Conservation (phyloP, 192 early-diverging fungal species). For the Coemansia sp. region DNA sequence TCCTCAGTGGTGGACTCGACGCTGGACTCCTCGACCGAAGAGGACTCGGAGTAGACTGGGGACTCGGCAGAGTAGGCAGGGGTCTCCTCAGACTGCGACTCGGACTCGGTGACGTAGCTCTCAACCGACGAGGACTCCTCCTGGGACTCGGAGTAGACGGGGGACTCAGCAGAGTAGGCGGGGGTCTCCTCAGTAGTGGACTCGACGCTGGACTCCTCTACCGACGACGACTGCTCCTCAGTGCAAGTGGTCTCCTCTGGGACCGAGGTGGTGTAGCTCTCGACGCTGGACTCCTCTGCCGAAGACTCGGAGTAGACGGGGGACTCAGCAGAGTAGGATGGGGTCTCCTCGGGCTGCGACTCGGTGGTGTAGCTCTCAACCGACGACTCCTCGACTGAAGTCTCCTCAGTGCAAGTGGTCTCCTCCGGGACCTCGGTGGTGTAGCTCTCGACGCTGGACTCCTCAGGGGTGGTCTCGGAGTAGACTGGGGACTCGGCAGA, state of each 20-base stretch:
- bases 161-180: too few species aligned
- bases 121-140: not conserved
- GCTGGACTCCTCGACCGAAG: constrained; percentile 4
- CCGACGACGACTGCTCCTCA: not conserved
- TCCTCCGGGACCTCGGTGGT: too few species aligned
- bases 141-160: not conserved
- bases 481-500: constrained; percentile 9
- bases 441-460: constrained; percentile 14
- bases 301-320: too few species aligned
- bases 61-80: constrained; percentile 1
- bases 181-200: not conserved
- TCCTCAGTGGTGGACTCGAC: not conserved
- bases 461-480: not conserved
- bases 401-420: not conserved
- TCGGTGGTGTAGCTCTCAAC: constrained; percentile 1
- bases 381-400: not conserved
- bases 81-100: not conserved
- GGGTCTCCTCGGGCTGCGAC: too few species aligned
- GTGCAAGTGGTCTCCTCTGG: not conserved
- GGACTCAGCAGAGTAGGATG: too few species aligned
- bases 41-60: not conserved
- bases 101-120: not conserved
- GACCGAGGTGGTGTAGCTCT: not conserved
- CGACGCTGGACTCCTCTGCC: too few species aligned
- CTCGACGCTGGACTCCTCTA: constrained; percentile 12